phyloP scores from a whole-genome alignment of 2,329 filamentous ascomycete genomes.

The Botrytis galanthina region DNA sequence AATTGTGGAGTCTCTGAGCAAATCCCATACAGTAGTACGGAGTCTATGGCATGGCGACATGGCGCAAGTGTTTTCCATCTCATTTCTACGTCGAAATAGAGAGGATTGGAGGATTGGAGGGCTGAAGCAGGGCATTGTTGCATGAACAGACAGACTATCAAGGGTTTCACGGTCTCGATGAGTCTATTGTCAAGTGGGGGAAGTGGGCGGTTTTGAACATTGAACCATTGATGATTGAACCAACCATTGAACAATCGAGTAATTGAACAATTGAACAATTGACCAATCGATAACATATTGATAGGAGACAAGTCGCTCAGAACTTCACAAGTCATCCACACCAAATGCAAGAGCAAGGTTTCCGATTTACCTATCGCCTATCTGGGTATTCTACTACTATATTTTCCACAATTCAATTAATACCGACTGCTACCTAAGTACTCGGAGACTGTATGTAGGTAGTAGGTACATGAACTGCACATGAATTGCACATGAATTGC shows the following conservation, averaged over 20 bases:
- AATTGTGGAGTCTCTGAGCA: slow-evolving; percentile 1
- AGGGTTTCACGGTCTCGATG: neutral
- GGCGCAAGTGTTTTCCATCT: neutral
- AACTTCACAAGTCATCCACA: neutral
- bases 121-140: neutral
- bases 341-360: slow-evolving; percentile 6
- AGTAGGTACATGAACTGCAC: neutral
- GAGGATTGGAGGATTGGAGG: too few species aligned
- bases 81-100: neutral
- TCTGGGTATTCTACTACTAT: neutral
- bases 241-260: too few species aligned
- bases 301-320: neutral
- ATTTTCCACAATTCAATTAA: neutral
- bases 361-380: neutral
- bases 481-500: neutral
- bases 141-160: neutral
- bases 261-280: neutral
- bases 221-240: neutral
- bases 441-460: neutral
- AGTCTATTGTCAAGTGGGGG: neutral
- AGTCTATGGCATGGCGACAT: neutral
- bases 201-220: neutral
- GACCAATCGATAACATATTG: neutral
- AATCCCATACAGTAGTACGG: neutral
- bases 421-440: neutral